Percentiles rank a stretch among this genome's conserved stretches.
phyloP scores from a whole-genome alignment of 495 filamentous ascomycete genomes.

The Hamigera avellanea region DNA sequence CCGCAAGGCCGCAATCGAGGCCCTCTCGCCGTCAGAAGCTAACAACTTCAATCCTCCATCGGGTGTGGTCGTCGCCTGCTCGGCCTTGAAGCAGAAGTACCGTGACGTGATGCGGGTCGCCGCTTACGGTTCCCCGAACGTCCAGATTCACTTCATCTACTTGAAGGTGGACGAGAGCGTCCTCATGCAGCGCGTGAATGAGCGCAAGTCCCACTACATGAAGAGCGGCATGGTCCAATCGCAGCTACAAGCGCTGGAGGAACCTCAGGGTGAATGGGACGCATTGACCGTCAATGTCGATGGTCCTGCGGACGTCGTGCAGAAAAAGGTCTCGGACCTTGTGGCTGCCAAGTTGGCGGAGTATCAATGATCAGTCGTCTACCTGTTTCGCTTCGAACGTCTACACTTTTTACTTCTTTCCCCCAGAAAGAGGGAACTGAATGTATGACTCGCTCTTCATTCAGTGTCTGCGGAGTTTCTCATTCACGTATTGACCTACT shows the following conservation, averaged over 20 bases:
- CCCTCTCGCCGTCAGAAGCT: constrained; percentile 40
- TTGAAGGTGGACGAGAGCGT: constrained; percentile 64
- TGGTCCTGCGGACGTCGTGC: constrained; percentile 51
- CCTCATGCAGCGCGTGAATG: constrained; percentile 60
- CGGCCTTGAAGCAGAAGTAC: constrained; percentile 92
- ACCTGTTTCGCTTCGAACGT: background rate
- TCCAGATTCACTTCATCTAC: constrained; percentile 88
- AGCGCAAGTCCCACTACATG: constrained; percentile 85
- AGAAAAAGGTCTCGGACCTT: constrained; percentile 47
- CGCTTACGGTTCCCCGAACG: constrained; percentile 60
- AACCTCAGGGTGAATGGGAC: constrained; percentile 72
- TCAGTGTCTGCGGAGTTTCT: constrained; percentile 12
- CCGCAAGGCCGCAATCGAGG: constrained; percentile 64
- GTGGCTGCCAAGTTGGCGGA: constrained; percentile 31
- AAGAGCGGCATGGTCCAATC: constrained; percentile 94
- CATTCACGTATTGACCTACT: background rate
- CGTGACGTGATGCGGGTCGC: constrained; percentile 92
- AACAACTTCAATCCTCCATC: constrained; percentile 37
- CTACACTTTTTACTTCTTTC: constrained; percentile 4
- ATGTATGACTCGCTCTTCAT: constrained; percentile 3
- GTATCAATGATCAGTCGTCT: too few species aligned
- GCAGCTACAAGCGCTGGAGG: constrained; percentile 77
- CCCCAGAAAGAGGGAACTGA: background rate
- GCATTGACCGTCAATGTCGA: constrained; percentile 75
- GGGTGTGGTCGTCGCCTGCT: constrained; percentile 92